Evolutionary conservation across 169 alveolate species (phyloP).

Genomic region (Plasmodium coatneyi): DNA sequence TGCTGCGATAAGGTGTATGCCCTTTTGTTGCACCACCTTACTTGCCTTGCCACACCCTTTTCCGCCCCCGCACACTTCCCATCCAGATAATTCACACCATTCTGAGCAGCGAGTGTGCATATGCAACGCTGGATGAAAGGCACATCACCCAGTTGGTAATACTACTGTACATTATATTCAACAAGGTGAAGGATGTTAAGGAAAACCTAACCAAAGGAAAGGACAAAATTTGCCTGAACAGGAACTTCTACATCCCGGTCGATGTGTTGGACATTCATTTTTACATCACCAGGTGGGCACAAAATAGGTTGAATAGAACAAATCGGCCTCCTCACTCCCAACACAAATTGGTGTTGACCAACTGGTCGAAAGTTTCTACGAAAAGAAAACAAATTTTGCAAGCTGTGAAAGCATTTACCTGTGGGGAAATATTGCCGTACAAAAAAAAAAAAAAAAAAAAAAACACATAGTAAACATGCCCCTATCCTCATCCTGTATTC

Average conservation of each 20-base stretch:
- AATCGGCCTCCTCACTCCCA: background rate
- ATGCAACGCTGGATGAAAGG: conserved; percentile 5
- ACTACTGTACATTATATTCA: conserved; percentile 40
- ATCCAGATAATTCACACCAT: conserved; percentile 41
- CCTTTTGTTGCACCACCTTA: background rate
- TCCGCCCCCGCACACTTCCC: background rate
- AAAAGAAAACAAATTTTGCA: background rate
- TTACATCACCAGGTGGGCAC: conserved; percentile 30
- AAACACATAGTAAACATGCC: background rate
- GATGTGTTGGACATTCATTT: conserved; percentile 40
- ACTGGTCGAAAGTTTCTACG: background rate
- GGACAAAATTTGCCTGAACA: conserved; percentile 42
- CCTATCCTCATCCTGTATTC: background rate
- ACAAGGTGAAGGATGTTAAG: conserved; percentile 23
- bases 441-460: background rate
- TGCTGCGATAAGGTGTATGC: background rate
- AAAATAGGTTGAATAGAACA: background rate
- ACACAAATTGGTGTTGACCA: background rate
- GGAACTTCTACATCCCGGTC: conserved; percentile 16
- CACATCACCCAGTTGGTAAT: conserved; percentile 18
- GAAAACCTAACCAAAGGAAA: background rate
- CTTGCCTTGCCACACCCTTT: background rate
- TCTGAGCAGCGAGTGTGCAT: background rate
- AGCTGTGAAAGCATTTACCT: background rate
- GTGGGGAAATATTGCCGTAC: background rate